These are phyloP conservation scores for Stemphylium vesicarium DNA, from an alignment of 2,329 filamentous ascomycete genomes.

Conservation along the genomic window DNA sequence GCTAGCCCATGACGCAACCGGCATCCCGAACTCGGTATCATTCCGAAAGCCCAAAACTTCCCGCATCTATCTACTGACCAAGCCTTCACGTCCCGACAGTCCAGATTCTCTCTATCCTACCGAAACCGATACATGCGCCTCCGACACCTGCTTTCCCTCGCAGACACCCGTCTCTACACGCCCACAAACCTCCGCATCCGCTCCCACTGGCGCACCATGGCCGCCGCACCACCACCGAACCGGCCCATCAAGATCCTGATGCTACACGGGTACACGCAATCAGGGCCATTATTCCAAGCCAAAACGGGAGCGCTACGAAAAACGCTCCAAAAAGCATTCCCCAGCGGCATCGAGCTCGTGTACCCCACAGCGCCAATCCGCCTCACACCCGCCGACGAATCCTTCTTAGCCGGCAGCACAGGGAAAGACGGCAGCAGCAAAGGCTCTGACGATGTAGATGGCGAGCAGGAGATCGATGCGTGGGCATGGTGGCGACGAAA, in stretches of 20 bases:
- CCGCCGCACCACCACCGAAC: conserved; percentile 36
- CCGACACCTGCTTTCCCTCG: conserved; percentile 2
- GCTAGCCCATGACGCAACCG: conserved; percentile 13
- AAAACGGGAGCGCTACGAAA: conserved; percentile 91
- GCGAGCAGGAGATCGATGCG: conserved; percentile 64
- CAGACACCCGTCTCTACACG: conserved; percentile 13
- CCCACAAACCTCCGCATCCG: conserved; percentile 24
- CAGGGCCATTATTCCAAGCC: conserved; percentile 79
- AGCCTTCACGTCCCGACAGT: neutral
- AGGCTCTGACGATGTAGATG: conserved; percentile 45
- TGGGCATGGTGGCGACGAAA: conserved; percentile 85
- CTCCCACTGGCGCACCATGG: conserved; percentile 38
- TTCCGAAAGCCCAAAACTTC: conserved; percentile 5
- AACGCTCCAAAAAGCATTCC: conserved; percentile 75
- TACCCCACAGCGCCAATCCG: conserved; percentile 55
- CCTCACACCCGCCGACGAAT: conserved; percentile 55
- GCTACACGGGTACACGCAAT: conserved; percentile 83
- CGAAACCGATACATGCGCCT: conserved; percentile 7
- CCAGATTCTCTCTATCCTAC: too few species aligned
- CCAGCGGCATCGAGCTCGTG: conserved; percentile 57
- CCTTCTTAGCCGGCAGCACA: conserved; percentile 55
- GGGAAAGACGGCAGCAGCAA: conserved; percentile 43
- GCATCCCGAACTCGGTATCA: conserved; percentile 12
- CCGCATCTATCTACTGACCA: neutral
- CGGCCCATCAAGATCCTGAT: conserved; percentile 55